Evolutionary conservation across 305 asterid species (phyloP).

Genomic region (Solanum hybrid): DNA sequence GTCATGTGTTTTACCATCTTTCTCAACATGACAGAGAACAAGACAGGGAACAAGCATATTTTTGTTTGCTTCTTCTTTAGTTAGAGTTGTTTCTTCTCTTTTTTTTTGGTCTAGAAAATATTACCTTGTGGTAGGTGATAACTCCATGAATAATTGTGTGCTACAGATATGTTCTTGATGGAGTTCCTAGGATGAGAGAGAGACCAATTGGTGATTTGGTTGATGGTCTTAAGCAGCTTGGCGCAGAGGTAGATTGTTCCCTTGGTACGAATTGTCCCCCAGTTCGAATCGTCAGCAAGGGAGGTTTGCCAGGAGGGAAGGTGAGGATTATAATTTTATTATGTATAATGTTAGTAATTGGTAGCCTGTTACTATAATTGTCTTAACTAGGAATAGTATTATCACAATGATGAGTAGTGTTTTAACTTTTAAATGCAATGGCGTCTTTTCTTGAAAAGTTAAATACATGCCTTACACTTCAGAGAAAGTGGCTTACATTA

Average conservation of each 20-base stretch:
- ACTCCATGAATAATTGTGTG: not conserved
- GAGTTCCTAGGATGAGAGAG: slow-evolving; percentile 99
- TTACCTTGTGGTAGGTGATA: not conserved
- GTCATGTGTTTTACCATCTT: not conserved
- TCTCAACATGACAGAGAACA: not conserved
- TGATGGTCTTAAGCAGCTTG: slow-evolving; percentile 92
- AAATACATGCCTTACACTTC: not conserved
- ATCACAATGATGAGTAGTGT: not conserved
- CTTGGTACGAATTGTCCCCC: slow-evolving; percentile 94
- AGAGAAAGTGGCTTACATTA: not conserved
- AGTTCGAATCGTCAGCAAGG: slow-evolving; percentile 82
- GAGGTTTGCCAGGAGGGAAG: slow-evolving; percentile 99
- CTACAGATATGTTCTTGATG: slow-evolving; percentile 81
- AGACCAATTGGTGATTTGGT: slow-evolving; percentile 97
- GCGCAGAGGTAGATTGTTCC: slow-evolving; percentile 82
- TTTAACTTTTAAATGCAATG: not conserved
- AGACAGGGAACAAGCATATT: not conserved
- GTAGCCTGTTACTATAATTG: not conserved
- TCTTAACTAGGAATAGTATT: not conserved
- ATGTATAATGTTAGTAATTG: not conserved
- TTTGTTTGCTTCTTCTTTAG: not conserved
- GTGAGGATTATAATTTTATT: slow-evolving; percentile 25
- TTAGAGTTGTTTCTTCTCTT: not conserved
- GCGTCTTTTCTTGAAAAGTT: not conserved
- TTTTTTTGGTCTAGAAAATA: not conserved